Evolutionary conservation across 2,329 filamentous ascomycete genomes (phyloP).

Genomic region (Huntiella moniliformis): DNA sequence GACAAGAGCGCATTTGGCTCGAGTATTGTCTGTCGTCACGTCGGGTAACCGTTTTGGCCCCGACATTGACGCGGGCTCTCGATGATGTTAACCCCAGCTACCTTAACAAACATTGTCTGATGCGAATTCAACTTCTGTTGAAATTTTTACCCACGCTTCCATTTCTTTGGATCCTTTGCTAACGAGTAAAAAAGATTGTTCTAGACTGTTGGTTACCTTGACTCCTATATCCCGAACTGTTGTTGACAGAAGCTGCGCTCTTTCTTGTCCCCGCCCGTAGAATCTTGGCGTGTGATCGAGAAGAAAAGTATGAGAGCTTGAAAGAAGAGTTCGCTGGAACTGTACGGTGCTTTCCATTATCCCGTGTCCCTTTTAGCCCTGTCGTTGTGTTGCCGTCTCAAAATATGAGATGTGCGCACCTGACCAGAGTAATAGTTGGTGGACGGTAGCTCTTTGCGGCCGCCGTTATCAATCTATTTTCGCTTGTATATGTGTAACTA

Average conservation of each 20-base stretch:
- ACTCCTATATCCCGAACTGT: background rate
- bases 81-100: constrained; percentile 99
- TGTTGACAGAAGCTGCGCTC: constrained; percentile 3
- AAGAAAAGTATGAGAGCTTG: constrained; percentile 70
- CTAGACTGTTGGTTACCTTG: background rate
- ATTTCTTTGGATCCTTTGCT: constrained; percentile 2
- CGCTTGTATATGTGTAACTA: no score
- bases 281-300: constrained; percentile 83
- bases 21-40: constrained; percentile 59
- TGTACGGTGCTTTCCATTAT: constrained; percentile 37
- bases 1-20: constrained; percentile 99
- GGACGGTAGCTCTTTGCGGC: no score
- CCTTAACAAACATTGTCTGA: constrained; percentile 76
- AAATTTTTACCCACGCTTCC: background rate
- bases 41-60: constrained; percentile 60
- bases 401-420: no score
- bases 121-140: constrained; percentile 10
- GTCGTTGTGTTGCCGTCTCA: no score
- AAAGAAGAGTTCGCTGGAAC: constrained; percentile 64
- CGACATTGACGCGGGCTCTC: constrained; percentile 46
- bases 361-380: constrained; percentile 14
- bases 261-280: constrained; percentile 27
- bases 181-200: constrained; percentile 5
- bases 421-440: no score
- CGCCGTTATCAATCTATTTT: no score